These are phyloP conservation scores for Xylariaceae sp. DNA, from an alignment of 2,329 filamentous ascomycete species.

Conservation along the genomic window DNA sequence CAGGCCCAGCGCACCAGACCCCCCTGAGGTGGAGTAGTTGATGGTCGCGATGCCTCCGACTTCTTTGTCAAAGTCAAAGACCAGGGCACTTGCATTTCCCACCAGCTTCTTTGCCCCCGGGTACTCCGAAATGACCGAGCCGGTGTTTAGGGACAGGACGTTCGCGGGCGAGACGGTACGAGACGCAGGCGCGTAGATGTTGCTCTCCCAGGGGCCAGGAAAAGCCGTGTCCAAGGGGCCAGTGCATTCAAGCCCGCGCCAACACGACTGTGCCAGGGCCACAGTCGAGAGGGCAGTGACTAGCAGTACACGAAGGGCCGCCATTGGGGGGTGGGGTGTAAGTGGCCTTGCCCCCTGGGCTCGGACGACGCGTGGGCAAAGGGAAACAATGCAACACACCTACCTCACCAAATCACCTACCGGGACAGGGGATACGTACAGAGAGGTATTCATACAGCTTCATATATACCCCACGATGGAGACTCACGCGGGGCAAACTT, in stretches of 20 bases:
- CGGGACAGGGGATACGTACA: too few relatives aligned
- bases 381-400: too few relatives aligned
- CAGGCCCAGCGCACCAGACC: conserved; percentile 31
- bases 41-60: conserved; percentile 49
- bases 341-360: too few relatives aligned
- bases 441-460: too few relatives aligned
- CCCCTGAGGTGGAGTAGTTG: conserved; percentile 36
- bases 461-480: too few relatives aligned
- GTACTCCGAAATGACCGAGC: neutral
- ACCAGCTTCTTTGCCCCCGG: neutral
- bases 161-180: conserved; percentile 2
- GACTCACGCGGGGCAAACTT: too few relatives aligned
- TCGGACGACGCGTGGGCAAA: too few relatives aligned
- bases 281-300: too few relatives aligned
- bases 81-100: conserved; percentile 9
- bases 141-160: conserved; percentile 2
- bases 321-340: too few relatives aligned
- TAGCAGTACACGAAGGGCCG: too few relatives aligned
- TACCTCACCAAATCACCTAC: too few relatives aligned
- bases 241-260: conserved; percentile 5
- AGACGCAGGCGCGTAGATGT: conserved; percentile 4
- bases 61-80: conserved; percentile 53
- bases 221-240: conserved; percentile 4
- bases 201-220: conserved; percentile 5
- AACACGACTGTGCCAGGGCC: too few relatives aligned